These are phyloP conservation scores for Symbiodinium natans DNA, from an alignment of 73 alveolate species.

Conservation along the genomic window DNA sequence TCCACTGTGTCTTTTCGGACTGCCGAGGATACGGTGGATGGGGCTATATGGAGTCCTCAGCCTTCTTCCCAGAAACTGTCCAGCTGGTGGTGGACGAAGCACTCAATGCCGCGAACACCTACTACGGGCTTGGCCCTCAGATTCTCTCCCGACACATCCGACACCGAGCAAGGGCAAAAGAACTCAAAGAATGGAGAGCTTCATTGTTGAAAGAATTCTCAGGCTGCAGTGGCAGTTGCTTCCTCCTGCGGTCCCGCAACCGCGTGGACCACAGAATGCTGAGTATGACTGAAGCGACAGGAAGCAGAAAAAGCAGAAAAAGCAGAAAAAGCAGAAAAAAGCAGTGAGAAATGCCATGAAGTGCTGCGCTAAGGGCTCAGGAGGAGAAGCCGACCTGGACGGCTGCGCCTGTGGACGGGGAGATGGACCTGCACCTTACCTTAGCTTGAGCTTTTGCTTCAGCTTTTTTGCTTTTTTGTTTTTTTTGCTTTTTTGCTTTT, in stretches of 20 bases:
- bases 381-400: conserved; percentile 44
- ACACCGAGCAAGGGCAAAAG: no score
- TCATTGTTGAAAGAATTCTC: not conserved
- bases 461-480: no score
- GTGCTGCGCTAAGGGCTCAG: not conserved
- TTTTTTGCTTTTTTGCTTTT: no score
- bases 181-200: no score
- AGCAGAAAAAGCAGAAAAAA: not conserved
- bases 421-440: not conserved
- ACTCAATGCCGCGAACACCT: conserved; percentile 45
- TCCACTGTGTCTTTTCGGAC: no score
- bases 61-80: conserved; percentile 77
- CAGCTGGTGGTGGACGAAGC: conserved; percentile 92
- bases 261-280: not conserved
- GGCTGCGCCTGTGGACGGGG: conserved; percentile 62
- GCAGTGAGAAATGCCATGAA: not conserved
- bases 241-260: conserved; percentile 39
- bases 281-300: not conserved
- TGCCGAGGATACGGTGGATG: conserved; percentile 59
- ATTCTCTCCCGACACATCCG: no score
- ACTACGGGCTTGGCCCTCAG: conserved; percentile 12
- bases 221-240: conserved; percentile 89
- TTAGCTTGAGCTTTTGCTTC: no score
- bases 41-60: conserved; percentile 82
- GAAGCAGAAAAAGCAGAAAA: no score